These are phyloP conservation scores for Domatiomyces globalis DNA, from an alignment of 2,329 filamentous ascomycete species.

Conservation along the genomic window DNA sequence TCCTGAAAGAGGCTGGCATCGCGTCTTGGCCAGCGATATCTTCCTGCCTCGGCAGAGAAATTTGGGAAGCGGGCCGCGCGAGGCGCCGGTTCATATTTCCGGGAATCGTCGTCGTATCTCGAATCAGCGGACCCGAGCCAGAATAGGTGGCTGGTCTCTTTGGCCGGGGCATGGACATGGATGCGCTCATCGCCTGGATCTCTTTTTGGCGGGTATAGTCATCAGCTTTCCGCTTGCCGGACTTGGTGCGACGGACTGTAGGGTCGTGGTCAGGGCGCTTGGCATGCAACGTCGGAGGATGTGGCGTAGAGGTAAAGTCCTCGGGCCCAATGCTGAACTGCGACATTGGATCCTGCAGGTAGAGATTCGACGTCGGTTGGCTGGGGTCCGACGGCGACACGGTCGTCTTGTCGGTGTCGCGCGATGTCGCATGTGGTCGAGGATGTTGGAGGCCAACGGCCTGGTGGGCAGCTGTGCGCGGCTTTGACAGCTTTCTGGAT, in stretches of 20 bases:
- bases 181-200: conserved; percentile 68
- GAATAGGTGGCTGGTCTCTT: conserved; percentile 47
- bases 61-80: conserved; percentile 52
- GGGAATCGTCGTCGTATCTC: conserved; percentile 50
- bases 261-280: conserved; percentile 48
- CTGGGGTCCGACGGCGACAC: not conserved
- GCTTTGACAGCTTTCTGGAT: conserved; percentile 11
- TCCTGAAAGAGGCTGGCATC: conserved; percentile 62
- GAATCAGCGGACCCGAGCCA: conserved; percentile 43
- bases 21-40: conserved; percentile 61
- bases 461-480: not conserved
- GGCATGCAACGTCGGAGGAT: conserved; percentile 37
- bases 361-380: conserved; percentile 3
- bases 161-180: conserved; percentile 48
- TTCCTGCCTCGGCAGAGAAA: conserved; percentile 59
- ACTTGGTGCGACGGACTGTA: conserved; percentile 49
- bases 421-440: not conserved
- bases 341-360: conserved; percentile 23
- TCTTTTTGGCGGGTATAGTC: conserved; percentile 72
- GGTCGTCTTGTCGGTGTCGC: not conserved
- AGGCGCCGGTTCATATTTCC: conserved; percentile 42
- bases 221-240: conserved; percentile 61
- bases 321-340: conserved; percentile 26
- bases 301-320: conserved; percentile 30
- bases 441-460: not conserved